Conservation (phyloP, 2,329 filamentous ascomycete genomes). For the Fusarium setosum region DNA sequence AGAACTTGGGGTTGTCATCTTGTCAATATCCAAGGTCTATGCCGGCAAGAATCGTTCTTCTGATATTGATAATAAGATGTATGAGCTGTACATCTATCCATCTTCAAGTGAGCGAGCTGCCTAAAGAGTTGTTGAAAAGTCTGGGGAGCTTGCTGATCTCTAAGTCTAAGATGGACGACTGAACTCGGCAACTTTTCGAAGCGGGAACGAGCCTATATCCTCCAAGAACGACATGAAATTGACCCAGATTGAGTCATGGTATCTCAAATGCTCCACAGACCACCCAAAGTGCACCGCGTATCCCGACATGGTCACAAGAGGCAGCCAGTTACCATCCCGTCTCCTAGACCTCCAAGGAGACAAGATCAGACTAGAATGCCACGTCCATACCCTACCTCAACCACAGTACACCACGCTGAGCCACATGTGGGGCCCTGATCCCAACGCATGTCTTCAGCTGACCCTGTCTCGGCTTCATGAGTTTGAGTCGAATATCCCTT, state of each 20-base stretch:
- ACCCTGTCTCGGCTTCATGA: neutral
- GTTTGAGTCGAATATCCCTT: neutral
- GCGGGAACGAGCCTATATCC: neutral
- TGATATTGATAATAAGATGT: neutral
- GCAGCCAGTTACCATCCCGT: neutral
- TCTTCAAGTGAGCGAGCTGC: slow-evolving; percentile 5
- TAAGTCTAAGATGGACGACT: neutral
- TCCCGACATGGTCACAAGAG: slow-evolving; percentile 6
- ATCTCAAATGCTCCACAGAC: neutral
- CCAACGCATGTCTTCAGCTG: neutral
- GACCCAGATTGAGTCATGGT: neutral
- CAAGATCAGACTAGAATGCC: slow-evolving; percentile 11
- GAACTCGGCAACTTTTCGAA: neutral
- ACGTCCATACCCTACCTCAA: neutral
- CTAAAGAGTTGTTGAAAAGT: neutral
- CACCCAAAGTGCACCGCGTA: slow-evolving; percentile 10
- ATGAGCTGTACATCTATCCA: slow-evolving; percentile 13
- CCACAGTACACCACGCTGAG: slow-evolving; percentile 3
- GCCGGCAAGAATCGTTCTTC: neutral
- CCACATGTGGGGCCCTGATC: slow-evolving; percentile 13
- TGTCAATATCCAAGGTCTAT: neutral
- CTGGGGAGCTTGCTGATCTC: neutral
- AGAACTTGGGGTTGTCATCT: neutral
- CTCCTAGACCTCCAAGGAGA: neutral
- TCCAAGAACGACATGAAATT: slow-evolving; percentile 9